Evolutionary conservation across 805 yeast species (phyloP).

Genomic region (Candida incommunis): DNA sequence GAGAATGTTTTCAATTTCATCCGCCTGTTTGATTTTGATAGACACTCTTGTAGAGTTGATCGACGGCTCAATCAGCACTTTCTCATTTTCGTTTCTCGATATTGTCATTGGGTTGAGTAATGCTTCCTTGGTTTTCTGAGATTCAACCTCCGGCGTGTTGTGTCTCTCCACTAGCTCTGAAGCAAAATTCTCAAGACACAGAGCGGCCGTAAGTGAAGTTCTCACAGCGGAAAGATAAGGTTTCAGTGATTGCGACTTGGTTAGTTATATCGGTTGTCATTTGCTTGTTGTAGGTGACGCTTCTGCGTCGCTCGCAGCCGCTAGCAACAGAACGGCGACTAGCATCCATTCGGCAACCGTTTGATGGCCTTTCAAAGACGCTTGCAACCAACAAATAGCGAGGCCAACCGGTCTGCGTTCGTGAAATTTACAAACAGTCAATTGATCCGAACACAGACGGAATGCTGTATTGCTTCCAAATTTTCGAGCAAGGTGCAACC

Average conservation of each 20-base stretch:
- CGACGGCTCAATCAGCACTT: constrained; percentile 84
- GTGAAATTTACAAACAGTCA: too few species aligned
- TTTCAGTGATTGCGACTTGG: constrained; percentile 86
- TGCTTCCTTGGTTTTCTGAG: constrained; percentile 67
- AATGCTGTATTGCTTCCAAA: too few species aligned
- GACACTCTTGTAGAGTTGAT: constrained; percentile 86
- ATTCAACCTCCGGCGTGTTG: constrained; percentile 93
- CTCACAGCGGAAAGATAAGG: constrained; percentile 93
- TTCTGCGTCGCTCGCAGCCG: too few species aligned
- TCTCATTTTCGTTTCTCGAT: constrained; percentile 87
- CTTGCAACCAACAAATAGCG: too few species aligned
- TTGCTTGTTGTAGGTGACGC: too few species aligned
- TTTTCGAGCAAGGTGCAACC: too few species aligned
- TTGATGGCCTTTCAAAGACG: too few species aligned
- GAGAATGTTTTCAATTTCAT: constrained; percentile 86
- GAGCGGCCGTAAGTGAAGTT: constrained; percentile 81
- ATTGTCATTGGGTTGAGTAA: constrained; percentile 79
- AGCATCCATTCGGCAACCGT: too few species aligned
- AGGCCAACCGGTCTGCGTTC: too few species aligned
- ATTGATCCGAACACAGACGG: too few species aligned
- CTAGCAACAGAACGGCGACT: too few species aligned
- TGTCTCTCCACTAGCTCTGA: constrained; percentile 95
- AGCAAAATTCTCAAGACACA: constrained; percentile 84
- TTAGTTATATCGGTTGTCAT: too few species aligned
- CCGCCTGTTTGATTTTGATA: constrained; percentile 91